Conservation (phyloP, 352 stramenopile genomes). For the Phytophthora uliginosa region DNA sequence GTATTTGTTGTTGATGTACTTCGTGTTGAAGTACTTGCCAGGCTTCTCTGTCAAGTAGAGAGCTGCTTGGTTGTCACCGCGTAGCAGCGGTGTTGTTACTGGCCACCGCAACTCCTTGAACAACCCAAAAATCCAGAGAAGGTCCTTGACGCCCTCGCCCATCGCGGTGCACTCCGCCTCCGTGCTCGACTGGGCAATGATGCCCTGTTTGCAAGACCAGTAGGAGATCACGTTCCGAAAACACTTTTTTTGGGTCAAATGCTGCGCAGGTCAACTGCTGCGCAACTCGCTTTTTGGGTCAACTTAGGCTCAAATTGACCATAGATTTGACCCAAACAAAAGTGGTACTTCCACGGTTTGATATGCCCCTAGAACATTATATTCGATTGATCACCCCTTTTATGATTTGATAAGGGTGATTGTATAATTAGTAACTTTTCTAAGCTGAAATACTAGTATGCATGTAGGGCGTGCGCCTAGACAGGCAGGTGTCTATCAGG, state of each 20-base stretch:
- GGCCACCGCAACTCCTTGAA: slow-evolving; percentile 4
- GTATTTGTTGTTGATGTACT: slow-evolving; percentile 35
- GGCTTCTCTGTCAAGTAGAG: slow-evolving; percentile 11
- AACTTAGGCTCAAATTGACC: background rate
- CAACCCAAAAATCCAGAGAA: slow-evolving; percentile 27
- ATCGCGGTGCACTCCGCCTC: slow-evolving; percentile 43
- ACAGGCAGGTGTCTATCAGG: slow-evolving; percentile 3
- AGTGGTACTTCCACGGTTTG: too few relatives aligned
- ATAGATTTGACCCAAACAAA: background rate
- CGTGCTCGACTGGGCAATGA: slow-evolving; percentile 38
- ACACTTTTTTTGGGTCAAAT: background rate
- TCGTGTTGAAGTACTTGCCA: background rate
- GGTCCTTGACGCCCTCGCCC: slow-evolving; percentile 27
- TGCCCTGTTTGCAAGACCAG: slow-evolving; percentile 35
- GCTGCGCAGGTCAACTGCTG: background rate
- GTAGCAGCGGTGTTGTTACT: slow-evolving; percentile 3
- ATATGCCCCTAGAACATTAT: too few relatives aligned
- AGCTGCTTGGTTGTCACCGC: slow-evolving; percentile 10
- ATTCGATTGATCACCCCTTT: too few relatives aligned
- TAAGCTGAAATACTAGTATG: too few relatives aligned
- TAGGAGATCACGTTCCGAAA: slow-evolving; percentile 35
- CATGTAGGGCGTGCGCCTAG: background rate
- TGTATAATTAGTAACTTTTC: too few relatives aligned
- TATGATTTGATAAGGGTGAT: too few relatives aligned
- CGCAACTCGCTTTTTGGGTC: background rate